Conservation (phyloP, 2,329 filamentous ascomycete genomes). For the Sporothrix humicola region DNA sequence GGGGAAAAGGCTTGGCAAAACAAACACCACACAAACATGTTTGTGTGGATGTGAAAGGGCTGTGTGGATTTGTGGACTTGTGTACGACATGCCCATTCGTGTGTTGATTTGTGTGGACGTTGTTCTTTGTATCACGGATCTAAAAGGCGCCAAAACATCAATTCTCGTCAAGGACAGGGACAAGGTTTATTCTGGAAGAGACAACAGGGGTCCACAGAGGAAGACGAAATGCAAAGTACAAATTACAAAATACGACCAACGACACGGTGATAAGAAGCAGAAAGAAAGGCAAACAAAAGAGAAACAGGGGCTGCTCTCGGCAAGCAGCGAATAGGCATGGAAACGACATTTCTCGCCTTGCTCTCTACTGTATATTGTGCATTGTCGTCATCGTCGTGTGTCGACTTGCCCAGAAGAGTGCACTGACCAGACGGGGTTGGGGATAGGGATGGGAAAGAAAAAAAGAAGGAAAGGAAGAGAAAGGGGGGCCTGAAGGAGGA, state of each 20-base stretch:
- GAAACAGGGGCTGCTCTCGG: background rate
- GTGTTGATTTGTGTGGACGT: background rate
- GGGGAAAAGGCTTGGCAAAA: slow-evolving; percentile 15
- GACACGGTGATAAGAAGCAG: background rate
- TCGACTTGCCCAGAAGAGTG: background rate
- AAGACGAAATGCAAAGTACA: background rate
- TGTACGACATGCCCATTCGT: too few species aligned
- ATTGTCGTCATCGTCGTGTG: slow-evolving; percentile 9
- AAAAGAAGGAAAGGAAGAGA: background rate
- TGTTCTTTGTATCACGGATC: slow-evolving; percentile 3
- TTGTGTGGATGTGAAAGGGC: slow-evolving; percentile 4
- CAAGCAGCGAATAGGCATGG: background rate
- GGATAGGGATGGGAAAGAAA: background rate
- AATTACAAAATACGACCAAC: background rate
- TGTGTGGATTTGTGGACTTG: background rate
- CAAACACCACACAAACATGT: slow-evolving; percentile 19
- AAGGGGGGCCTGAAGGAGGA: too few species aligned
- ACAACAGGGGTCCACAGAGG: background rate
- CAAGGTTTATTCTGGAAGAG: background rate
- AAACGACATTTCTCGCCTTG: background rate
- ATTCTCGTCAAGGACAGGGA: slow-evolving; percentile 2
- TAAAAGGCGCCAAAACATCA: background rate
- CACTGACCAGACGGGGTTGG: slow-evolving; percentile 4
- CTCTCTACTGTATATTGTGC: background rate
- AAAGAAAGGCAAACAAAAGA: background rate